Evolutionary conservation across 2,329 filamentous ascomycete genomes (phyloP), one percentile per base, ranked within the genome.

Genomic region (Fusarium torreyae): DNA sequence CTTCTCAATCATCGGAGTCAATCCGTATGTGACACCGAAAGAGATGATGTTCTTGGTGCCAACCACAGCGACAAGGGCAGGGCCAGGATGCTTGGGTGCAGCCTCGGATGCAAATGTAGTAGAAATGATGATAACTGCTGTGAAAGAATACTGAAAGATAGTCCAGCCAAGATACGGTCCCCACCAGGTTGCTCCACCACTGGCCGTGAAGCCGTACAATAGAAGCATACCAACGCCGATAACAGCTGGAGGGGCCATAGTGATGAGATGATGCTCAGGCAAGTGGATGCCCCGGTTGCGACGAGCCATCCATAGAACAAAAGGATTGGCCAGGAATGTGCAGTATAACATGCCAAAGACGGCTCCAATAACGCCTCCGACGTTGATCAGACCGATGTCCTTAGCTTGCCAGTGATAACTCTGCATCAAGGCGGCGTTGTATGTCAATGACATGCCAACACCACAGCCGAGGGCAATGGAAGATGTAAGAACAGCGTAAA

Each of bases 201-300:
- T 40, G 1, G 59, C 59, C 4, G 59, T 62, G 22, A 31, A 45
- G 28, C 61, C 65, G 7, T 66, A 69, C 3, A 69, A 42, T 4
- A 69, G 51, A 48, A 68, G 49, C 66, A 68, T 68, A 3, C 39
- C 55, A 2, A 65, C 28, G 3, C 66, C 66, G 3, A 69, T n/a
- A 9, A 69, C 44, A 38, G 65, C 66, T 14, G 66, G 55, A 14
- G 66, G 60, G 4, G 58, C 49, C 34, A 69, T 26, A 18, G 61
- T 69, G n/a, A 69, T 26, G 43, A 69, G 66, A 2, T 66, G 60
- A 26, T 69, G 66, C 60, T 69, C 65, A 0, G 66, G 66, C 18
- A 57, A 36, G 17, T 69, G 66, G 18, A 69, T 55, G 11, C 65
- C 66, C 1, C 52, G 60, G 7, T 61, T 69, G 2, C 61, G 66